phyloP scores from a whole-genome alignment of 768 basidiomycete species.

The Termitomyces sp. region DNA sequence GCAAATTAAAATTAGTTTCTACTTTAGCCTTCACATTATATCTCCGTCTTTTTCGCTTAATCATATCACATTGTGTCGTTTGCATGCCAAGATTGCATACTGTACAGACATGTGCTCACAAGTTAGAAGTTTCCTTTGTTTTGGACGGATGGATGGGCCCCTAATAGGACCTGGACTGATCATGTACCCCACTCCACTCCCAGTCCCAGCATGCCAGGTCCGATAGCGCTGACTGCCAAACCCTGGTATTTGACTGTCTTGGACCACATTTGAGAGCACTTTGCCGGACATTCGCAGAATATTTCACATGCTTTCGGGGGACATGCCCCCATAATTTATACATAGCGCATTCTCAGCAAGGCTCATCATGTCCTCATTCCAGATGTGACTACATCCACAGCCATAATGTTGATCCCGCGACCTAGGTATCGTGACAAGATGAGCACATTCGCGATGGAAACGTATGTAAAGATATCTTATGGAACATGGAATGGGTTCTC shows the following conservation, averaged over 20 bases:
- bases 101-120: neutral
- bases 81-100: neutral
- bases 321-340: neutral
- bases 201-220: neutral
- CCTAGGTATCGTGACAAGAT: slow-evolving; percentile 5
- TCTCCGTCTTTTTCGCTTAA: slow-evolving; percentile 28
- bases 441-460: slow-evolving; percentile 13
- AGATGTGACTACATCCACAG: slow-evolving; percentile 5
- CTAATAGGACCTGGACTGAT: neutral
- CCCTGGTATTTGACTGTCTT: neutral
- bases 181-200: neutral
- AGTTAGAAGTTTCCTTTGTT: neutral
- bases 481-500: slow-evolving; percentile 8
- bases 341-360: slow-evolving; percentile 3
- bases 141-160: neutral
- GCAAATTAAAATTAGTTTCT: slow-evolving; percentile 14
- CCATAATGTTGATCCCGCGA: slow-evolving; percentile 8
- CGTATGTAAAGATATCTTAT: slow-evolving; percentile 8
- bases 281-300: neutral
- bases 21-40: slow-evolving; percentile 22
- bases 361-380: neutral
- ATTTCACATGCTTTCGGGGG: neutral
- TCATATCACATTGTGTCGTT: neutral
- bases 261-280: slow-evolving; percentile 6
- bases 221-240: neutral